These are phyloP conservation scores for Mycena amicta DNA, from an alignment of 768 basidiomycete species.

Conservation along the genomic window DNA sequence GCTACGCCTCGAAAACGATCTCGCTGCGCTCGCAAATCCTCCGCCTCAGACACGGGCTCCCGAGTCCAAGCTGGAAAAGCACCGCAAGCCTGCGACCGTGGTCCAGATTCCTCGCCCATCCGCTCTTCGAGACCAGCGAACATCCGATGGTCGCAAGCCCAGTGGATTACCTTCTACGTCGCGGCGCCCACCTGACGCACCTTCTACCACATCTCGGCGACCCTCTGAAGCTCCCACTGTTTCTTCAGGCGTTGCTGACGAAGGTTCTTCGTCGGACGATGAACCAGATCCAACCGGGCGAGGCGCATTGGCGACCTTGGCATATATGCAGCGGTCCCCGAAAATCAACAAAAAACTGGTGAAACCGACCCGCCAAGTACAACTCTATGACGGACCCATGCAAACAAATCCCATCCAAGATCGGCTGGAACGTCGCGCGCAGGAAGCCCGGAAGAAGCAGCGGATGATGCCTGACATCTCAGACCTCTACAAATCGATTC, in stretches of 20 bases:
- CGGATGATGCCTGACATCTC: slow-evolving; percentile 85
- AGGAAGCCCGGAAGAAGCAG: slow-evolving; percentile 61
- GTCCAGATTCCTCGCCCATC: background rate
- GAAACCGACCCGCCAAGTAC: slow-evolving; percentile 61
- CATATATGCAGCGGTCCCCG: slow-evolving; percentile 62
- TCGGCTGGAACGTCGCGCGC: slow-evolving; percentile 51
- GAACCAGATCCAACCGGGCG: slow-evolving; percentile 47
- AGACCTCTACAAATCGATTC: slow-evolving; percentile 70
- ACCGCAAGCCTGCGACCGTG: background rate
- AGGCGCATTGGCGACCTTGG: slow-evolving; percentile 50
- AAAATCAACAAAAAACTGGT: slow-evolving; percentile 52
- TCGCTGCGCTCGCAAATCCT: slow-evolving; percentile 51
- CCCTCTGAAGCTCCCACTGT: slow-evolving; percentile 34
- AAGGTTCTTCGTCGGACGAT: slow-evolving; percentile 45
- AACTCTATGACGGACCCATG: slow-evolving; percentile 58
- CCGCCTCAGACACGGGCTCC: background rate
- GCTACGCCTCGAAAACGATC: slow-evolving; percentile 63
- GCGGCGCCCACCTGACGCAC: slow-evolving; percentile 15
- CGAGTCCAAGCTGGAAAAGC: slow-evolving; percentile 17
- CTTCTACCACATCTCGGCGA: slow-evolving; percentile 28
- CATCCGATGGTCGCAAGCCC: slow-evolving; percentile 28
- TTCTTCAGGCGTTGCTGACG: slow-evolving; percentile 35
- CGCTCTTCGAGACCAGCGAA: slow-evolving; percentile 11
- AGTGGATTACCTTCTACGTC: slow-evolving; percentile 25
- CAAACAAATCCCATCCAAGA: slow-evolving; percentile 48